Base-by-base conservation (phyloP, 371 early-diverging fungal genomes). In the Catenaria anguillulae region DNA sequence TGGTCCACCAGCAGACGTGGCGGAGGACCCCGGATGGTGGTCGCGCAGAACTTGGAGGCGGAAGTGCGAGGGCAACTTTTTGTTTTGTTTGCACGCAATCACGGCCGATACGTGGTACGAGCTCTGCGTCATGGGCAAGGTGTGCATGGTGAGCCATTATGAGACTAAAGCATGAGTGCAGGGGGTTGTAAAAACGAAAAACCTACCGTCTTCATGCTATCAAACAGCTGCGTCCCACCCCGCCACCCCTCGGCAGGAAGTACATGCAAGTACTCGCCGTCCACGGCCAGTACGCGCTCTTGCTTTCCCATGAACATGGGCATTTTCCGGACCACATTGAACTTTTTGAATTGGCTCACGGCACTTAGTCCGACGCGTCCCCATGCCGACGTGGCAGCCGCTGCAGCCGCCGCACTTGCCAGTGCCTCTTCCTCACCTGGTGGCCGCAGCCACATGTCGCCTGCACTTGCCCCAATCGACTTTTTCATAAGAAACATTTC, bases 221-320 rank as follows among this genome's bases (percentile, higher is more conserved):
- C 88, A 74, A 88, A 87, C 68, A 88, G 74, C 62, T 83, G 79
- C 66, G 83, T 81, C 17, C 40, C 10, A 45, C 86, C n/a, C n/a
- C n/a, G n/a, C n/a, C n/a, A n/a, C n/a, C n/a, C 85, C 60, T 91
- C 93, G 0, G 87, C 75, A 1, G 91, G 88, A 81, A 90, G 85
- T 40, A 97, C 72, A 62, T 92, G 87, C 42, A 97, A 80, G 64
- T 91, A 89, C 55, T 92, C 93, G 4, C 93, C 95, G 70, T 94
- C 93, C 55, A 97, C 88, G 0, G 91, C 89, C 34, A 97, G 73
- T n/a, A 85, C 73, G 55, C 91, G 83, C 56, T 92, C 88, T 48
- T 86, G 82, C 40, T 80, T 78, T 24, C 90, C 88, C 35, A 92
- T 82, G 71, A 88, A 85, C 82, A 86, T 85, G 40, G 46, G 46